Base-by-base conservation (phyloP, 2,329 filamentous ascomycete species). In the Microcyclospora tardicrescens region DNA sequence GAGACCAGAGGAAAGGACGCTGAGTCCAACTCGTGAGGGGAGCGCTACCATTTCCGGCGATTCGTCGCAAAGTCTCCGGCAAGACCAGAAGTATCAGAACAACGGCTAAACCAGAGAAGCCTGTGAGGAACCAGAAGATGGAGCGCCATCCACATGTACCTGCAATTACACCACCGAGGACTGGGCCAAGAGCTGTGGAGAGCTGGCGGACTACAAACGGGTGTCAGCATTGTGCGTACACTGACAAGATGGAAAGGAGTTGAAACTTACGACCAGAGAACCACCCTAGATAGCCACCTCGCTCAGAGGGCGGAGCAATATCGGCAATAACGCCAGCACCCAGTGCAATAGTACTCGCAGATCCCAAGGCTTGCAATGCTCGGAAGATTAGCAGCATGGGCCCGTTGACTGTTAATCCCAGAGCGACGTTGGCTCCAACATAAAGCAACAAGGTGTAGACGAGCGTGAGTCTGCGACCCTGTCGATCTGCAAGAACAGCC, bases 51-150 rank as follows among this genome's bases (percentile, higher is more conserved):
- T 65, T 64, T 1, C 61, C 63, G 2, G 63, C 62, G 8, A 66
- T 56, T 6, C 60, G 61, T 2, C 62, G 56, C 19, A 59, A 55
- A 2, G 63, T 66, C 42, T 66, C 58, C 3, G 58, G 58, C 27
- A 60, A 53, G 28, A 57, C 47, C 14, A 56, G 36, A 1, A 48
- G 35, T 35, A 58, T 54, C 6, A 54, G 33, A 16, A 59, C 40
- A 44, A 58, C 44, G 16, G 54, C 41, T 3, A 50, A 43, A 8
- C 54, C 57, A 4, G 61, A 55, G 43, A 65, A 58, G 40, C 67
- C 65, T 31, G 47, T 45, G 6, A 58, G 52, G 41, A 68, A 68
- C 64, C 65, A 68, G 45, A 69, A 49, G 49, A 60, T 51, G 50
- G 51, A 47, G 41, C 57, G 28, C 60, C 56, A 50, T 32, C 52